phyloP scores from a whole-genome alignment of 2,329 filamentous ascomycete species.

The Sporothrix dimorphospora region DNA sequence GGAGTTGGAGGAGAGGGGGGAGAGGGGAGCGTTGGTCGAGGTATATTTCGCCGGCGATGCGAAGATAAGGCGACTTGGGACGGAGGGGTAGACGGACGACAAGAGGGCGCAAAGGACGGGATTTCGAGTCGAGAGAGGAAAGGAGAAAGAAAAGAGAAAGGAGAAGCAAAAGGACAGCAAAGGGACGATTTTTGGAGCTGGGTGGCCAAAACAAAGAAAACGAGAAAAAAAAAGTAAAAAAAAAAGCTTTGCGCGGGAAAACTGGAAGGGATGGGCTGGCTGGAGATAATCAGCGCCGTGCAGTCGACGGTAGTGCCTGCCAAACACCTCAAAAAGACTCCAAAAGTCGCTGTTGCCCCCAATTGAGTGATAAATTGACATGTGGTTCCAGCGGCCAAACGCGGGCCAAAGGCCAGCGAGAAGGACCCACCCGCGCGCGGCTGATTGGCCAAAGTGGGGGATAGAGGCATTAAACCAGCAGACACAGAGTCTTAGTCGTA shows the following conservation, averaged over 20 bases:
- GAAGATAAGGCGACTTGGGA: background rate
- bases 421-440: background rate
- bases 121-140: background rate
- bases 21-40: background rate
- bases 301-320: background rate
- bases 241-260: slow-evolving; percentile 27
- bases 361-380: slow-evolving; percentile 34
- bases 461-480: slow-evolving; percentile 19
- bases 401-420: slow-evolving; percentile 24
- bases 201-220: slow-evolving; percentile 18
- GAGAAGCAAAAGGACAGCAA: slow-evolving; percentile 3
- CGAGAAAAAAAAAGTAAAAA: slow-evolving; percentile 15
- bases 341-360: background rate
- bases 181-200: slow-evolving; percentile 13
- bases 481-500: slow-evolving; percentile 27
- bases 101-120: background rate
- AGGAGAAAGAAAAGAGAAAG: slow-evolving; percentile 13
- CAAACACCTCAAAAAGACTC: background rate
- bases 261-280: slow-evolving; percentile 20
- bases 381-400: slow-evolving; percentile 29
- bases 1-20: slow-evolving; percentile 19
- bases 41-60: slow-evolving; percentile 14
- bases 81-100: background rate
- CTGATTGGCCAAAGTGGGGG: slow-evolving; percentile 3
- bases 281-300: slow-evolving; percentile 26